phyloP scores from a whole-genome alignment of 2,329 filamentous ascomycete species.

The Microdochium trichocladiopsis region DNA sequence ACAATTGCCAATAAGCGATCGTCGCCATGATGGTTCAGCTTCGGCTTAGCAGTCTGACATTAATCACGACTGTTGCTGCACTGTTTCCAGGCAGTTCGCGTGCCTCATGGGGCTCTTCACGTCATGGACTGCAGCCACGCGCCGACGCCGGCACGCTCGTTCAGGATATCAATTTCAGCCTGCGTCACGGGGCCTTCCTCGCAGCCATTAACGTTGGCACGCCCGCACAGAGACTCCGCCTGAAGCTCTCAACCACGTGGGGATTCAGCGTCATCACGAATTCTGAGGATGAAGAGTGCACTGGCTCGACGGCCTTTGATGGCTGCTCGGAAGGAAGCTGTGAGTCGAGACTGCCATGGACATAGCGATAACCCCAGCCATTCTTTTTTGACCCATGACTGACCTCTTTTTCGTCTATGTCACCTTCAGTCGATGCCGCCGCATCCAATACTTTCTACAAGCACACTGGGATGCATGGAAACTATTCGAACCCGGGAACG shows the following conservation, averaged over 20 bases:
- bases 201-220: neutral
- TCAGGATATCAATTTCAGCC: neutral
- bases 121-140: neutral
- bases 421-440: neutral
- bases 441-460: neutral
- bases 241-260: neutral
- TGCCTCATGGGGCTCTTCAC: neutral
- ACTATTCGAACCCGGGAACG: too few species aligned
- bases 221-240: neutral
- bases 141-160: neutral
- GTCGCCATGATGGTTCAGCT: too few species aligned
- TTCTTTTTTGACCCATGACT: too few species aligned
- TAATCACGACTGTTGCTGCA: too few species aligned
- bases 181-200: neutral
- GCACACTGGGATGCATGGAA: neutral
- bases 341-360: neutral
- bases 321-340: neutral
- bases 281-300: neutral
- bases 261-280: neutral
- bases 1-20: too few species aligned
- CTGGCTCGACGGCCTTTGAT: neutral
- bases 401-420: too few species aligned
- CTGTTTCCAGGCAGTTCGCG: too few species aligned
- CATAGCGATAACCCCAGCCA: neutral
- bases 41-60: too few species aligned